These are phyloP conservation scores for Trypanosoma boissoni DNA, from an alignment of 208 protist genomes.

Conservation along the genomic window DNA sequence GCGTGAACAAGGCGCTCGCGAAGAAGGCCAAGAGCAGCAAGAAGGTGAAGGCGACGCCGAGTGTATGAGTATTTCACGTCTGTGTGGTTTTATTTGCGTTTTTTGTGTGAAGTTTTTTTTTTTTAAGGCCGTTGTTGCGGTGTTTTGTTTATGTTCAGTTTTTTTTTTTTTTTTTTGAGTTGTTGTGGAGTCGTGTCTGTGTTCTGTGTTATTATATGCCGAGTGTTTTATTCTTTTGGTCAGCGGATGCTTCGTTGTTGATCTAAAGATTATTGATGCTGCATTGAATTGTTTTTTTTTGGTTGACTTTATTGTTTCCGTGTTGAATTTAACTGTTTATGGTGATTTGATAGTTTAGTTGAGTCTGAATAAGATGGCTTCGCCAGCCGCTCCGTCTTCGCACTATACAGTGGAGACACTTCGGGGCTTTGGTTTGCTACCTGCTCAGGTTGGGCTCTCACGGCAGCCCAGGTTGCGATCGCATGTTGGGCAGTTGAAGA, in stretches of 20 bases:
- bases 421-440: slow-evolving; percentile 52
- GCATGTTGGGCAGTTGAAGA: slow-evolving; percentile 55
- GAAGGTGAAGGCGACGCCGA: slow-evolving; percentile 50
- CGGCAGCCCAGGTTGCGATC: slow-evolving; percentile 76
- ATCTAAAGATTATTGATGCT: too few species aligned
- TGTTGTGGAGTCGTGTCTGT: slow-evolving; percentile 8
- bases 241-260: too few species aligned
- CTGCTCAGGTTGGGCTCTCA: slow-evolving; percentile 72
- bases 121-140: neutral
- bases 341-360: too few species aligned
- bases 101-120: neutral
- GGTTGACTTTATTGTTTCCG: too few species aligned
- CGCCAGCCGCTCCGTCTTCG: slow-evolving; percentile 20
- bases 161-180: slow-evolving; percentile 13
- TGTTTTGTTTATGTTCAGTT: neutral
- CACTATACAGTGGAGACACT: slow-evolving; percentile 75
- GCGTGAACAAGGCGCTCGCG: slow-evolving; percentile 69
- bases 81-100: slow-evolving; percentile 8
- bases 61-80: slow-evolving; percentile 25
- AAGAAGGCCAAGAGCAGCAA: slow-evolving; percentile 81
- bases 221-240: too few species aligned
- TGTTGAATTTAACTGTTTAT: too few species aligned
- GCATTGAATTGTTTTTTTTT: too few species aligned
- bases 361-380: slow-evolving; percentile 10
- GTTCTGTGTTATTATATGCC: too few species aligned